Percentiles rank a stretch among this genome's conserved stretches.
phyloP scores from a whole-genome alignment of 768 basidiomycete genomes.

The Lentinus tigrinus region DNA sequence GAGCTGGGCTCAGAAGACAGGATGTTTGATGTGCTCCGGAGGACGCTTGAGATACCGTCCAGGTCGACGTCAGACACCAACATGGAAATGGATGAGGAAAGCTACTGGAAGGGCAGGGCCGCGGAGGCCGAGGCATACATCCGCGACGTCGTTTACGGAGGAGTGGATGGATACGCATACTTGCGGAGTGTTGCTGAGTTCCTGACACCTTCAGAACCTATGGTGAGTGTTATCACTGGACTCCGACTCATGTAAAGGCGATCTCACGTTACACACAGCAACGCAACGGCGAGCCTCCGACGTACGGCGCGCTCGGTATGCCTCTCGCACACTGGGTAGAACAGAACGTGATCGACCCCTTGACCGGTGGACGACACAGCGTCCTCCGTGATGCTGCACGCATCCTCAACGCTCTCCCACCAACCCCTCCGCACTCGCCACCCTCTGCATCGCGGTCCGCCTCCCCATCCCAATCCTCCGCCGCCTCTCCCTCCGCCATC shows the following conservation, averaged over 20 bases:
- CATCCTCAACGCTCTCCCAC: constrained; percentile 14
- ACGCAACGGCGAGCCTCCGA: constrained; percentile 11
- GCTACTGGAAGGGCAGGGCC: constrained; percentile 52
- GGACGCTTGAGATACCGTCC: constrained; percentile 17
- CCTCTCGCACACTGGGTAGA: constrained; percentile 42
- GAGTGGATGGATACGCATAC: constrained; percentile 74
- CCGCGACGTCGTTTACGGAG: constrained; percentile 76
- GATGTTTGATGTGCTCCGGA: constrained; percentile 22
- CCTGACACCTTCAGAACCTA: constrained; percentile 33
- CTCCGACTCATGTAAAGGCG: neutral
- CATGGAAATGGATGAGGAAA: constrained; percentile 21
- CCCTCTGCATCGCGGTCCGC: neutral
- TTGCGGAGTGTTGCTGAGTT: constrained; percentile 78
- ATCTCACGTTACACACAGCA: constrained; percentile 1
- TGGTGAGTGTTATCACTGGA: constrained; percentile 11
- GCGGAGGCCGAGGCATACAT: constrained; percentile 65
- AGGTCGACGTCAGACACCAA: constrained; percentile 14
- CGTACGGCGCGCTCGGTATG: constrained; percentile 27
- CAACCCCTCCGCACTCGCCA: neutral
- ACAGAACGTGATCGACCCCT: constrained; percentile 37
- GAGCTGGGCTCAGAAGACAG: constrained; percentile 31
- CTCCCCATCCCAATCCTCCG: neutral
- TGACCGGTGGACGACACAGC: constrained; percentile 42
- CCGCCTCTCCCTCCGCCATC: constrained; percentile 6
- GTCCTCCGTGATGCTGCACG: constrained; percentile 31